A percentile compares a stretch with the other conserved stretches of the same genome.
Conservation (phyloP, 371 early-diverging fungal genomes). For the Basidiobolus meristosporus region DNA sequence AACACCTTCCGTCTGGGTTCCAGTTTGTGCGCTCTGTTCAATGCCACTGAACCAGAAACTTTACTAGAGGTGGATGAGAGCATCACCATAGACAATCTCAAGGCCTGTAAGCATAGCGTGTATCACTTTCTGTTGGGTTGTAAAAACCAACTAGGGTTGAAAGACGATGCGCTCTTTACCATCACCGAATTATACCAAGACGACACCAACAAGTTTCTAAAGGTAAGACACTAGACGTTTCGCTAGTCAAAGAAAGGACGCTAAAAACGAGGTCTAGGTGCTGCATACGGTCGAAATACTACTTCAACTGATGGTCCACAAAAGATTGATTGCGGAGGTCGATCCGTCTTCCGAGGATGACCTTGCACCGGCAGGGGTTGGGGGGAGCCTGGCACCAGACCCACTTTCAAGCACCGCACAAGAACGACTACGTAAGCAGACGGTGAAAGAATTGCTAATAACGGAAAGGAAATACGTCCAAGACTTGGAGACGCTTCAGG, state of each 20-base stretch:
- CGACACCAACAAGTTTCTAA: slow-evolving; percentile 89
- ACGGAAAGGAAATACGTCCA: slow-evolving; percentile 86
- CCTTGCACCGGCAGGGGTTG: slow-evolving; percentile 20
- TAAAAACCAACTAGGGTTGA: slow-evolving; percentile 36
- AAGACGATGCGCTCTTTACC: slow-evolving; percentile 66
- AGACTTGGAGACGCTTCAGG: slow-evolving; percentile 75
- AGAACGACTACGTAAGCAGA: neutral
- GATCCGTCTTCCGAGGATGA: too few relatives aligned
- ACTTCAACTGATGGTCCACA: slow-evolving; percentile 41
- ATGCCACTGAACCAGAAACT: slow-evolving; percentile 39
- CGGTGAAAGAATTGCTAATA: slow-evolving; percentile 51
- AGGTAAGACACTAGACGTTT: slow-evolving; percentile 57
- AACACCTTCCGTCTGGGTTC: slow-evolving; percentile 72
- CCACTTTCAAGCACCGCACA: slow-evolving; percentile 36
- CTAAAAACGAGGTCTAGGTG: too few relatives aligned
- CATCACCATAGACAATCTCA: slow-evolving; percentile 35
- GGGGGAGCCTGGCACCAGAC: slow-evolving; percentile 40
- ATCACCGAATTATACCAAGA: slow-evolving; percentile 79
- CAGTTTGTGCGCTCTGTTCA: slow-evolving; percentile 66
- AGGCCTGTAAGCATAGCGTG: slow-evolving; percentile 66
- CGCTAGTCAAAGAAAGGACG: too few relatives aligned
- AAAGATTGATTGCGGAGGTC: slow-evolving; percentile 39
- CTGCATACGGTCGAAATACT: slow-evolving; percentile 51
- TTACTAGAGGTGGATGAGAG: slow-evolving; percentile 22
- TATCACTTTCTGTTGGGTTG: slow-evolving; percentile 63